Base-by-base conservation (phyloP, 306 rosid species). In the Vigna angularis region DNA sequence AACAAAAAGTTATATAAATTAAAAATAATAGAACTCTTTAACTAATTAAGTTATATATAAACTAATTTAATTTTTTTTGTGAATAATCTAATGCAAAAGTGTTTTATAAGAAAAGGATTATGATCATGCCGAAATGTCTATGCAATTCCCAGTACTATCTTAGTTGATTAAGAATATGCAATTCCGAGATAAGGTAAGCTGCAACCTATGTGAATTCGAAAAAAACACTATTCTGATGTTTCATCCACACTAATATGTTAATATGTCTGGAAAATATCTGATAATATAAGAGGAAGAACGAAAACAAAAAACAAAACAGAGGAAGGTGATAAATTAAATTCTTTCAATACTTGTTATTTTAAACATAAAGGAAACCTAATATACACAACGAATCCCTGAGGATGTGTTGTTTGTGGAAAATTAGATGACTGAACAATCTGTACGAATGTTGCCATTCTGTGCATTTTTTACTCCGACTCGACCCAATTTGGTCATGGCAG, bases 401-500 rank as follows among this genome's bases (percentile, higher is more conserved):
- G 28, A 58, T 61, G 15, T 0, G 28, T 30, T 47, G 8, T 18
- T 3, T 44, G 10, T 14, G 4, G 13, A 18, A 32, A 86, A 48
- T 90, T 78, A 66, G 32, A 93, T 81, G 57, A 82, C 89, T 3
- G 81, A 42, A 75, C 98, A 93, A 78, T 86, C 83, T 0, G 76
- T 26, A 57, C 98, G 96, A 70, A 93, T 89, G 18, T 89, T 93
- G 5, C 96, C 98, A 30, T 86, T 88, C 0, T 5, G 47, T 0
- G 87, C 77, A 7, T 86, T 90, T 79, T 90, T 93, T 18, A 93
- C 67, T 17, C 98, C 96, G 47, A 90, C 91, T 30, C 93, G 86
- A 5, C 98, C 98, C 84, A 93, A 80, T 70, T 90, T 93, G 12
- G 91, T 93, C 9, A 93, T 90, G 0, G 96, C 98, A 16, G 73